Conservation (phyloP, 1,284 basidiomycete genomes). For the Moesziomyces globuligerus region DNA sequence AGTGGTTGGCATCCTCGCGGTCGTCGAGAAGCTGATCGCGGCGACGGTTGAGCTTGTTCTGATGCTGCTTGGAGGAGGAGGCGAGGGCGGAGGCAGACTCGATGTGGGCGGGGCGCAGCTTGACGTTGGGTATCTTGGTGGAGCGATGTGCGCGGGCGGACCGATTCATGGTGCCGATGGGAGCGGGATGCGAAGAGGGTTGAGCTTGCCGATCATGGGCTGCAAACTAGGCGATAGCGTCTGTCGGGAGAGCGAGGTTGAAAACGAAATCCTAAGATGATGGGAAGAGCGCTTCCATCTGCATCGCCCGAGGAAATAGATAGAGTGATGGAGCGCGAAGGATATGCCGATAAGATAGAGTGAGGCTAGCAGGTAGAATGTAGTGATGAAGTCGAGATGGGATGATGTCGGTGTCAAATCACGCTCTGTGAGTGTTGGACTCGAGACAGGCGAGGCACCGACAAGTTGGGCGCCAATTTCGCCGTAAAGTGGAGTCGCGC, state of each 20-base stretch:
- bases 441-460: too few relatives aligned
- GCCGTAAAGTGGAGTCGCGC: conserved; percentile 24
- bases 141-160: conserved; percentile 56
- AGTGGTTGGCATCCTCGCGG: conserved; percentile 58
- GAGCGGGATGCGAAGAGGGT: not conserved
- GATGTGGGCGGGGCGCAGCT: conserved; percentile 53
- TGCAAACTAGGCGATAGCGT: not conserved
- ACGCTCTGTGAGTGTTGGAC: too few relatives aligned
- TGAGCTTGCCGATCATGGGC: conserved; percentile 1
- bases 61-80: conserved; percentile 17
- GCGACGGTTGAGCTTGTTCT: conserved; percentile 11
- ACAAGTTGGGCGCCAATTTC: too few relatives aligned
- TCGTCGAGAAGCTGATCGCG: conserved; percentile 34
- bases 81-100: conserved; percentile 5
- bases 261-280: too few relatives aligned
- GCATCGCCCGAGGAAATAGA: too few relatives aligned
- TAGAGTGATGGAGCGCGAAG: too few relatives aligned
- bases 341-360: too few relatives aligned
- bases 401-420: too few relatives aligned
- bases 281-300: too few relatives aligned
- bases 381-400: too few relatives aligned
- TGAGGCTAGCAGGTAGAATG: too few relatives aligned
- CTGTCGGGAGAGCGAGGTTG: too few relatives aligned
- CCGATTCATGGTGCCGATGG: conserved; percentile 49
- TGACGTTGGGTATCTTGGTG: conserved; percentile 65